These are phyloP conservation scores for Rosa lucieae DNA, from an alignment of 306 rosid genomes.

Conservation along the genomic window DNA sequence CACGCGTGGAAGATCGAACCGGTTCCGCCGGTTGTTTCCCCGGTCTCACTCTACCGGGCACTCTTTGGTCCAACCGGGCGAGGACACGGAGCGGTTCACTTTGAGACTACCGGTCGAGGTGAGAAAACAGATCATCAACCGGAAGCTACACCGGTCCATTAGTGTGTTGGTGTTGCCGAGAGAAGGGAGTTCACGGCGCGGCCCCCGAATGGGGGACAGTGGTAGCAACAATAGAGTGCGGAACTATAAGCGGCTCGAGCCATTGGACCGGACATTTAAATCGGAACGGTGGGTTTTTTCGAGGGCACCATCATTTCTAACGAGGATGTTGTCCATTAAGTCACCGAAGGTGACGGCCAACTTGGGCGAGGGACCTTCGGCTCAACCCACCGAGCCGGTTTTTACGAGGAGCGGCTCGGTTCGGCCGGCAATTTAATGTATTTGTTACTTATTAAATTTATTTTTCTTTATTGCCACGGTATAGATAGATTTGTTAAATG, in stretches of 20 bases:
- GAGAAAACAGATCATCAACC: constrained; percentile 60
- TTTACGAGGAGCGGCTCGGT: constrained; percentile 22
- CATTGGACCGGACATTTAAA: constrained; percentile 45
- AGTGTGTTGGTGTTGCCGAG: constrained; percentile 59
- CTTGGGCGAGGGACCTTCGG: constrained; percentile 41
- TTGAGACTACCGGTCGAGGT: constrained; percentile 66
- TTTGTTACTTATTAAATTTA: background rate
- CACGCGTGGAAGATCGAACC: constrained; percentile 41
- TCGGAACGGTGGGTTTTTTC: constrained; percentile 78
- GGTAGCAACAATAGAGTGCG: constrained; percentile 60
- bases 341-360: constrained; percentile 42
- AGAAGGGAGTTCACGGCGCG: constrained; percentile 58
- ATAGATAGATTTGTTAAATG: background rate
- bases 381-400: constrained; percentile 31
- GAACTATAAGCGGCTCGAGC: constrained; percentile 33
- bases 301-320: constrained; percentile 56
- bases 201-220: constrained; percentile 47
- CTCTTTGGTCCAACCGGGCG: constrained; percentile 65
- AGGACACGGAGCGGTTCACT: constrained; percentile 81
- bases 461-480: background rate
- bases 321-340: constrained; percentile 57
- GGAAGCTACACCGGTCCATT: constrained; percentile 53
- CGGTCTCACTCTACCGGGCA: constrained; percentile 95
- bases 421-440: constrained; percentile 41
- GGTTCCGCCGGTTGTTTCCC: constrained; percentile 41